phyloP scores from a whole-genome alignment of 2,329 filamentous ascomycete genomes.

The Aspergillus ustus region DNA sequence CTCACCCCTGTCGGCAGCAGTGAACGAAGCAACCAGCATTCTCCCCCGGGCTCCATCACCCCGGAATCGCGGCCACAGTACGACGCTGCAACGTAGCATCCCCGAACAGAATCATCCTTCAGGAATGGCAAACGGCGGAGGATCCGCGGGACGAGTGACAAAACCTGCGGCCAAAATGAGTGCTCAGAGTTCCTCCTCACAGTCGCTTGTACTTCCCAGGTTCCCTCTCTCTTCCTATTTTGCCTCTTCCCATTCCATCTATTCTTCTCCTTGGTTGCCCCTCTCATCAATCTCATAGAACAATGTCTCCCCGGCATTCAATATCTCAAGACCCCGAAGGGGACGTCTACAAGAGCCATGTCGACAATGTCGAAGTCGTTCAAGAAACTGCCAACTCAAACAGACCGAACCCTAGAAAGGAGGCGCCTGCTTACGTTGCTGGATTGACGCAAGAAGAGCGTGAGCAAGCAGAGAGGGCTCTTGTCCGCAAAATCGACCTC shows the following conservation, averaged over 20 bases:
- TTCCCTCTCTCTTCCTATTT: neutral
- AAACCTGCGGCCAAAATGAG: neutral
- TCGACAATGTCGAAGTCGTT: slow-evolving; percentile 32
- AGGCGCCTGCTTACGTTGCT: slow-evolving; percentile 40
- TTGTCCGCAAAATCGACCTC: slow-evolving; percentile 73
- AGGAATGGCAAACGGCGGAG: neutral
- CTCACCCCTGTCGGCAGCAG: neutral
- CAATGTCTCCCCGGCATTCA: slow-evolving; percentile 24
- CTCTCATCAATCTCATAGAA: slow-evolving; percentile 7
- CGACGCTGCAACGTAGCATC: neutral
- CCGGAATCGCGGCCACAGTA: neutral
- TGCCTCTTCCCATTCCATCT: neutral
- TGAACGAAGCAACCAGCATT: neutral
- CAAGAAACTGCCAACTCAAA: slow-evolving; percentile 27
- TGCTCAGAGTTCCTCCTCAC: neutral
- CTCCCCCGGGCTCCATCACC: neutral
- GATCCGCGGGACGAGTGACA: neutral
- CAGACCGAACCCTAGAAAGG: slow-evolving; percentile 31
- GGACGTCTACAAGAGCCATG: slow-evolving; percentile 28
- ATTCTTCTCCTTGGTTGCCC: neutral
- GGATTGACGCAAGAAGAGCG: slow-evolving; percentile 59
- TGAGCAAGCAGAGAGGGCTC: slow-evolving; percentile 56
- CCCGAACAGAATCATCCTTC: slow-evolving; percentile 2
- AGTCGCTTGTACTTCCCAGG: slow-evolving; percentile 1
- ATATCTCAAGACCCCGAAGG: slow-evolving; percentile 23